Conservation (phyloP, 163 green algal species). For the Coccomyxa subellipsoidea region DNA sequence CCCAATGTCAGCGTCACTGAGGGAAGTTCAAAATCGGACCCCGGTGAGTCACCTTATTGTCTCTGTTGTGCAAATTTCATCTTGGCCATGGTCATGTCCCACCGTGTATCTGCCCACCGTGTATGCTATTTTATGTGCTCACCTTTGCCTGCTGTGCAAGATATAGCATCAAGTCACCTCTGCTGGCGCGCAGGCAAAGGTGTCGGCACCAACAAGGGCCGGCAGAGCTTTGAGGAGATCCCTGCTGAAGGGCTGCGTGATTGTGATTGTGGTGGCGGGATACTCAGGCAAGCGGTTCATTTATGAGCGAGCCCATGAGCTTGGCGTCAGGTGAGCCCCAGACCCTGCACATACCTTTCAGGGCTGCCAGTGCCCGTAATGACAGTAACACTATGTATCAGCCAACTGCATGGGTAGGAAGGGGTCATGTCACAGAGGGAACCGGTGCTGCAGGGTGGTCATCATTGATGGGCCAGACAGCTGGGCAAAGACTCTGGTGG, state of each 20-base stretch:
- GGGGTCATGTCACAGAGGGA: too few relatives aligned
- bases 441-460: constrained; percentile 34
- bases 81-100: not conserved
- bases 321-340: not conserved
- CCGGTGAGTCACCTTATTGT: constrained; percentile 30
- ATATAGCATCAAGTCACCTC: too few relatives aligned
- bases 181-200: constrained; percentile 53
- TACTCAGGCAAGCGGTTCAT: constrained; percentile 50
- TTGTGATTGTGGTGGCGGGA: constrained; percentile 85
- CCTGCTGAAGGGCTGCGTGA: constrained; percentile 73
- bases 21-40: constrained; percentile 58
- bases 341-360: not conserved
- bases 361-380: not conserved
- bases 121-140: too few relatives aligned
- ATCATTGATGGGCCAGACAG: constrained; percentile 83
- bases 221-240: constrained; percentile 60
- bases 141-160: too few relatives aligned
- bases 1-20: constrained; percentile 66
- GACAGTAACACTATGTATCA: not conserved
- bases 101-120: not conserved
- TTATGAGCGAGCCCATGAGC: constrained; percentile 18
- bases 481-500: constrained; percentile 69
- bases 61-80: not conserved
- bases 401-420: too few relatives aligned
- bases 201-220: constrained; percentile 47